A percentile compares a stretch with the other conserved stretches of the same genome.
phyloP scores from a whole-genome alignment of 108 stramenopile species.

The Nitzschia palea region DNA sequence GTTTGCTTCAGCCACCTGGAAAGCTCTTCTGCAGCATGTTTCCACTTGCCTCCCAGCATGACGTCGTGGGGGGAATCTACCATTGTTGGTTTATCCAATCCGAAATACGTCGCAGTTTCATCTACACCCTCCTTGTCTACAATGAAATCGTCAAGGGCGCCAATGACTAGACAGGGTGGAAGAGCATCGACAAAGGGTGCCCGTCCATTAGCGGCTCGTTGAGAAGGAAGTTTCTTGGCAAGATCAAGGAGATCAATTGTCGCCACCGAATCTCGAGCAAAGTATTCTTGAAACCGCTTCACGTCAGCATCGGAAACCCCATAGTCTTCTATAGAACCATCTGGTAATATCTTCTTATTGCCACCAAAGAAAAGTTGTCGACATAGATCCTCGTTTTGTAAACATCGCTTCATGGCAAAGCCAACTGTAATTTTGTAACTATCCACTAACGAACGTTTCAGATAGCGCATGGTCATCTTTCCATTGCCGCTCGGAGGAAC shows the following conservation, averaged over 20 bases:
- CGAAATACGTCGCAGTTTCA: constrained; percentile 62
- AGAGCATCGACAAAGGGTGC: constrained; percentile 35
- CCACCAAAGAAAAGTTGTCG: constrained; percentile 70
- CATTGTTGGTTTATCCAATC: constrained; percentile 31
- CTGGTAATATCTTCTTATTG: constrained; percentile 5
- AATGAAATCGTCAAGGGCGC: constrained; percentile 60
- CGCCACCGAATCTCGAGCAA: constrained; percentile 51
- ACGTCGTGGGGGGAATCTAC: constrained; percentile 75
- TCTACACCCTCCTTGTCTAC: constrained; percentile 60
- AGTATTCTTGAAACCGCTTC: constrained; percentile 47
- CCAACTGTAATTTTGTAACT: constrained; percentile 63
- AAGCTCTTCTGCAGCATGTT: constrained; percentile 48
- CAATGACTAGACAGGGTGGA: constrained; percentile 63
- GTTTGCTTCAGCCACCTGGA: constrained; percentile 29
- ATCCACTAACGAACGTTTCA: constrained; percentile 44
- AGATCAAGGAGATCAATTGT: constrained; percentile 61
- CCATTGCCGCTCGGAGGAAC: constrained; percentile 88
- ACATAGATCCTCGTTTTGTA: constrained; percentile 38
- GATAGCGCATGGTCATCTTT: constrained; percentile 54
- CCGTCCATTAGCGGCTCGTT: constrained; percentile 22
- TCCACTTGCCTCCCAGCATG: constrained; percentile 65
- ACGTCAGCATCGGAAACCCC: constrained; percentile 67
- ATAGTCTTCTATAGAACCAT: constrained; percentile 37
- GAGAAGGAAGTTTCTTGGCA: constrained; percentile 42
- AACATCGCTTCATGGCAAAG: constrained; percentile 57